phyloP scores from a whole-genome alignment of 2,329 filamentous ascomycete species.

The Fusarium clavum region DNA sequence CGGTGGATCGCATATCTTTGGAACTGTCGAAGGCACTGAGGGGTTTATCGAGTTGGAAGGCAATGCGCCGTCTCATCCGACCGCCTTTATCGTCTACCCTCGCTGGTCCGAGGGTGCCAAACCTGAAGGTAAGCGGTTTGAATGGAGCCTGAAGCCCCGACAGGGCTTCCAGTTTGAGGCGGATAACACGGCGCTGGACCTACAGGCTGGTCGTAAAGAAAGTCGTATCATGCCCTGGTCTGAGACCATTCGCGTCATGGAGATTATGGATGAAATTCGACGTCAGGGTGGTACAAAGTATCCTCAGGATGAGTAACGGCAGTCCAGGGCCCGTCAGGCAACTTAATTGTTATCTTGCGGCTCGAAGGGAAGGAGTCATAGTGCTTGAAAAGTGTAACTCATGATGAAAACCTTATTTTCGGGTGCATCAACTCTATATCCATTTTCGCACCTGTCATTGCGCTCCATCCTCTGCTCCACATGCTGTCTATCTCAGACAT shows the following conservation, averaged over 20 bases:
- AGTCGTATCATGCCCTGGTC: conserved; percentile 72
- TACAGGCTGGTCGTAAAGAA: conserved; percentile 64
- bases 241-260: conserved; percentile 84
- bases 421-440: no score
- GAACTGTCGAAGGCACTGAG: background rate
- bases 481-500: no score
- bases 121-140: background rate
- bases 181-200: conserved; percentile 75
- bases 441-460: no score
- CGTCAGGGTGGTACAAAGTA: conserved; percentile 60
- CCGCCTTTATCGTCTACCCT: background rate
- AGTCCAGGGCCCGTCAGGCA: no score
- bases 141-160: conserved; percentile 57
- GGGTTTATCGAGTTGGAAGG: background rate
- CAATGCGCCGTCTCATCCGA: background rate
- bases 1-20: background rate
- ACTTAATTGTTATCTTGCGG: no score
- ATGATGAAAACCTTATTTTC: no score
- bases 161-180: conserved; percentile 89
- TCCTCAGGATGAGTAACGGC: conserved; percentile 41
- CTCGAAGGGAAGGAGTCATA: no score
- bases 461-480: no score
- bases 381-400: no score
- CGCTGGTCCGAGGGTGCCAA: background rate
- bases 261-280: conserved; percentile 64